These are phyloP conservation scores for Ascochyta viciae-villosae DNA, from an alignment of 2,329 filamentous ascomycete species.

Conservation along the genomic window DNA sequence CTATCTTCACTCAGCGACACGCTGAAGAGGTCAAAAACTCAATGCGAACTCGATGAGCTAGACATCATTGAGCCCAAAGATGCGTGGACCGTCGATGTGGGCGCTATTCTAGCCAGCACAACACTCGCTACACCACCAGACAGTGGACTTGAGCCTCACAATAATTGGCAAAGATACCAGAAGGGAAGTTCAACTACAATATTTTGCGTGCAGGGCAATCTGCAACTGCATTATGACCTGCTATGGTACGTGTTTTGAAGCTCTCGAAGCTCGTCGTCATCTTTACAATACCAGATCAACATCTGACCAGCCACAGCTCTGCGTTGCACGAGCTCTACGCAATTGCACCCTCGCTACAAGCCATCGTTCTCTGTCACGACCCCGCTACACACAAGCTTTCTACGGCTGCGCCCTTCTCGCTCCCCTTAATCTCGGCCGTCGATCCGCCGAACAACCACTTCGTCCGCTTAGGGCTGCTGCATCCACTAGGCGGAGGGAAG, in stretches of 20 bases:
- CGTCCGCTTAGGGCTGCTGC: slow-evolving; percentile 51
- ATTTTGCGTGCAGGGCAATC: slow-evolving; percentile 45
- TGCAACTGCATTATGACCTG: slow-evolving; percentile 45
- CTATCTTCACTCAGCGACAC: slow-evolving; percentile 30
- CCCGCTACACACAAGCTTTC: slow-evolving; percentile 40
- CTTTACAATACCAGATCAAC: background rate
- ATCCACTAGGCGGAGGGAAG: slow-evolving; percentile 55
- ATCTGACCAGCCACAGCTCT: slow-evolving; percentile 27
- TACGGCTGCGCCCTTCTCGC: slow-evolving; percentile 30
- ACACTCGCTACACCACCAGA: slow-evolving; percentile 26
- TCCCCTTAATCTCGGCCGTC: slow-evolving; percentile 44
- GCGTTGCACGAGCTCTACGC: slow-evolving; percentile 39
- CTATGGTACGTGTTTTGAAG: slow-evolving; percentile 36
- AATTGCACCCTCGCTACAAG: slow-evolving; percentile 43
- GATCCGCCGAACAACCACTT: slow-evolving; percentile 47
- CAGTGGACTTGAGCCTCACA: slow-evolving; percentile 31
- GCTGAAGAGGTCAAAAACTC: slow-evolving; percentile 46
- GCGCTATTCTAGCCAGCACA: slow-evolving; percentile 39
- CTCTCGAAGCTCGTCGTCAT: background rate
- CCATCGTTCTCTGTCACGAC: slow-evolving; percentile 45
- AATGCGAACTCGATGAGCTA: slow-evolving; percentile 47
- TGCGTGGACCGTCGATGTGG: slow-evolving; percentile 45
- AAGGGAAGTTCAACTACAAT: slow-evolving; percentile 32
- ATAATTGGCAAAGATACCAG: slow-evolving; percentile 35
- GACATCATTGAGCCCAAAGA: slow-evolving; percentile 35